Conservation (phyloP, 768 basidiomycete genomes). For the Boletus edulis region DNA sequence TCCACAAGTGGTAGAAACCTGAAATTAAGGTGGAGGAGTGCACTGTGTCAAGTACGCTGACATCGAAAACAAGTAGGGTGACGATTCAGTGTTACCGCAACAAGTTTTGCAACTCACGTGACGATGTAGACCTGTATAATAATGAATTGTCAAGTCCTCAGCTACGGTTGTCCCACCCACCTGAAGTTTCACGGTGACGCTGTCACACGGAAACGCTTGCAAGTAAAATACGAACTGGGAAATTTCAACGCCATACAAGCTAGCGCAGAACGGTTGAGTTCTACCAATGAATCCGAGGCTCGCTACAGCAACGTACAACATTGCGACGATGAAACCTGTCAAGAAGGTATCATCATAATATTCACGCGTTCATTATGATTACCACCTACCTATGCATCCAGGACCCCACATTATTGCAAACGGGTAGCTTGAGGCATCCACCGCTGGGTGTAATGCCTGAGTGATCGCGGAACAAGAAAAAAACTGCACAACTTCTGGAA, state of each 20-base stretch:
- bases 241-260: constrained; percentile 6
- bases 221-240: constrained; percentile 10
- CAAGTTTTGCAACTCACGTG: neutral
- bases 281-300: too few species aligned
- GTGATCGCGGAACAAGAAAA: neutral
- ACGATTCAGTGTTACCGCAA: neutral
- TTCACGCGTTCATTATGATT: too few species aligned
- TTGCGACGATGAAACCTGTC: constrained; percentile 1
- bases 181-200: neutral
- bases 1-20: neutral
- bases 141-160: neutral
- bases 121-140: constrained; percentile 5
- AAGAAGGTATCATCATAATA: neutral
- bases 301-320: neutral
- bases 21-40: neutral
- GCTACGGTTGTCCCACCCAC: neutral
- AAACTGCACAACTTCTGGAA: neutral
- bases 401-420: neutral
- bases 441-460: neutral
- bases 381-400: constrained; percentile 6
- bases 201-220: constrained; percentile 1
- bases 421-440: constrained; percentile 1
- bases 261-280: neutral
- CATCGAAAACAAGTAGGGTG: neutral
- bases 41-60: constrained; percentile 1